Conservation (phyloP, 495 filamentous ascomycete species). For the Neurospora sp. region DNA sequence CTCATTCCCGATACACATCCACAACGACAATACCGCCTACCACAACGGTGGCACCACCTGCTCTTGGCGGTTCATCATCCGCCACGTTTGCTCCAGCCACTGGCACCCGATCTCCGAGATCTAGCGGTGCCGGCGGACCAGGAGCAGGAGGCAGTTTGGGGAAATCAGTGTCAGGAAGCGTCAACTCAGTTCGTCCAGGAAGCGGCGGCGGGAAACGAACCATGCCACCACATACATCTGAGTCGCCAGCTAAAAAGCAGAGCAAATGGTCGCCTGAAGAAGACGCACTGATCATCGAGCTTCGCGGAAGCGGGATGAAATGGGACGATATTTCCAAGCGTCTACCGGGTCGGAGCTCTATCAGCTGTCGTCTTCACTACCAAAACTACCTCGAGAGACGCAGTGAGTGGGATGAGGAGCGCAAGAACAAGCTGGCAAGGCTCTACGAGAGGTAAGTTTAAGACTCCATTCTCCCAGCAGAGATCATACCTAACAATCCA, state of each 20-base stretch:
- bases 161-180: constrained; percentile 1
- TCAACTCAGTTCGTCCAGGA: constrained; percentile 7
- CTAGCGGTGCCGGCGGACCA: constrained; percentile 3
- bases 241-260: constrained; percentile 85
- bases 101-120: constrained; percentile 11
- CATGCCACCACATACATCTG: constrained; percentile 46
- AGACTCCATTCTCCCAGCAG: background rate
- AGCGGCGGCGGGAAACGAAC: constrained; percentile 29
- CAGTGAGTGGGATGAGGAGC: constrained; percentile 92
- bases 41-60: constrained; percentile 21
- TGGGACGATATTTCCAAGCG: constrained; percentile 96
- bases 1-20: constrained; percentile 42
- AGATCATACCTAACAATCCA: constrained; percentile 12
- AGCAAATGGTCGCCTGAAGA: constrained; percentile 94
- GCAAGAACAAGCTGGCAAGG: constrained; percentile 89
- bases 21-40: constrained; percentile 39
- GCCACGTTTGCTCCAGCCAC: constrained; percentile 15
- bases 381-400: constrained; percentile 92
- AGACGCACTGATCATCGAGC: constrained; percentile 78
- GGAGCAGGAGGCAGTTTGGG: constrained; percentile 4
- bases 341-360: constrained; percentile 80
- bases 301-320: constrained; percentile 84
- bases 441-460: constrained; percentile 82
- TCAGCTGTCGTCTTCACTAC: constrained; percentile 89
- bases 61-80: constrained; percentile 7